These are phyloP conservation scores for Talaromyces piceae DNA, from an alignment of 2,329 filamentous ascomycete genomes.

Conservation along the genomic window DNA sequence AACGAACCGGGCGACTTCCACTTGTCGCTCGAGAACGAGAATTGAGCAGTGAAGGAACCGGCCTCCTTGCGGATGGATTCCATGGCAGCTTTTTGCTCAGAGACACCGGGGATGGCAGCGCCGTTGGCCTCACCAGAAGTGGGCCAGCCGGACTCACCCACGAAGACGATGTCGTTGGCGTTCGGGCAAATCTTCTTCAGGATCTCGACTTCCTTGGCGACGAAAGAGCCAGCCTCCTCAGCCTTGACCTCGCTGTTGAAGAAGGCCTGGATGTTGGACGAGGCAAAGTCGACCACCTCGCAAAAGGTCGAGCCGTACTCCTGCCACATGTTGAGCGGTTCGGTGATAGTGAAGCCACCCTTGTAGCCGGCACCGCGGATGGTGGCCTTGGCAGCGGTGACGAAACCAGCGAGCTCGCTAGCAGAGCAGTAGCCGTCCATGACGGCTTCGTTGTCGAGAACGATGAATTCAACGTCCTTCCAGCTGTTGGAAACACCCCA, in stretches of 20 bases:
- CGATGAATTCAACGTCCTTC: slow-evolving; percentile 68
- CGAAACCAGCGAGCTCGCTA: slow-evolving; percentile 60
- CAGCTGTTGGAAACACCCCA: slow-evolving; percentile 57
- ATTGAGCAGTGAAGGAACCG: slow-evolving; percentile 67
- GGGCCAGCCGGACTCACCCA: slow-evolving; percentile 93
- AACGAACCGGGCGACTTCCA: slow-evolving; percentile 72
- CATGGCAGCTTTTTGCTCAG: slow-evolving; percentile 67
- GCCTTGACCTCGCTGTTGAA: slow-evolving; percentile 69
- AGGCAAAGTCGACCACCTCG: slow-evolving; percentile 65
- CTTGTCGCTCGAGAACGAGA: slow-evolving; percentile 68
- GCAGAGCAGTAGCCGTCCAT: slow-evolving; percentile 64
- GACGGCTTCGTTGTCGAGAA: slow-evolving; percentile 86
- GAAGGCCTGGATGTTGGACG: slow-evolving; percentile 87
- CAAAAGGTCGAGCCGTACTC: slow-evolving; percentile 56
- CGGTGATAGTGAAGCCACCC: slow-evolving; percentile 73
- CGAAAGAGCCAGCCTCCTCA: slow-evolving; percentile 65
- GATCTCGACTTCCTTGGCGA: slow-evolving; percentile 62
- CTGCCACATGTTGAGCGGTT: slow-evolving; percentile 74
- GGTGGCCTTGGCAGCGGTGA: slow-evolving; percentile 56
- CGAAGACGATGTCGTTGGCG: slow-evolving; percentile 50
- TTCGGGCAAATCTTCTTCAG: slow-evolving; percentile 63
- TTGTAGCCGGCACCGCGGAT: slow-evolving; percentile 62
- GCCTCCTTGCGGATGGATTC: slow-evolving; percentile 57
- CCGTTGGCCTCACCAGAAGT: slow-evolving; percentile 63
- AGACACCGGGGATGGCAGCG: slow-evolving; percentile 56